Evolutionary conservation across 306 rosid genomes (phyloP), one percentile per base, ranked within the genome.

Genomic region (Dryas octopetala): DNA sequence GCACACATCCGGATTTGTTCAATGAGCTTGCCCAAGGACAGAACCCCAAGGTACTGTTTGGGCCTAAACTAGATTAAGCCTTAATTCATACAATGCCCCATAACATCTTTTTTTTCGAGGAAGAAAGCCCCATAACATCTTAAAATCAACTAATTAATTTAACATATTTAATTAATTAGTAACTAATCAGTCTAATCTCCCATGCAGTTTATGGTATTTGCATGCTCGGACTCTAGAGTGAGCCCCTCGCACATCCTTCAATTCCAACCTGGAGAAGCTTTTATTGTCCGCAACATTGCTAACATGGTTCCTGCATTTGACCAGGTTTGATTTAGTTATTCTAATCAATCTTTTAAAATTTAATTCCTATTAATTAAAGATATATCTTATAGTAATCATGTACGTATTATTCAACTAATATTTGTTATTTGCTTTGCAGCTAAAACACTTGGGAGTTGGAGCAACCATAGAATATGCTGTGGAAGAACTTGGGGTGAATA

Each of bases 151-250:
- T 19, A 19, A 19, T 19, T 19, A 19, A 19, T 19, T 19, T 19
- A 19, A 45, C 47, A 45, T 45, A 6, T 45, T 45, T 45, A 45
- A 4, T 45, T 16, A 19, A 19, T 19, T 63, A 16, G 19, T 19
- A 19, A 19, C 19, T 19, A 19, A 63, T 41, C 26, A 19, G 19
- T 19, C 14, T 63, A 14, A 7, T 38, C 50, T 43, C 40, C 12
- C 15, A 63, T 53, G 62, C 66, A 91, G 96, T 91, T 82, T 84
- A 65, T 88, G 84, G 87, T 91, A 57, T 88, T 91, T 70, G 90
- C 91, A 15, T 91, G 93, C 70, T 91, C 91, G 44, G 96, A 91
- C 87, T 91, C 96, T 14, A 71, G 96, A 71, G 96, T 91, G 77
- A 80, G 90, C 64, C 93, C 96, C 3, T 62, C 91, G 7, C 2